A percentile compares a stretch with the other conserved stretches of the same genome.
Conservation (phyloP, 495 filamentous ascomycete genomes). For the Penicillium maclennaniae region DNA sequence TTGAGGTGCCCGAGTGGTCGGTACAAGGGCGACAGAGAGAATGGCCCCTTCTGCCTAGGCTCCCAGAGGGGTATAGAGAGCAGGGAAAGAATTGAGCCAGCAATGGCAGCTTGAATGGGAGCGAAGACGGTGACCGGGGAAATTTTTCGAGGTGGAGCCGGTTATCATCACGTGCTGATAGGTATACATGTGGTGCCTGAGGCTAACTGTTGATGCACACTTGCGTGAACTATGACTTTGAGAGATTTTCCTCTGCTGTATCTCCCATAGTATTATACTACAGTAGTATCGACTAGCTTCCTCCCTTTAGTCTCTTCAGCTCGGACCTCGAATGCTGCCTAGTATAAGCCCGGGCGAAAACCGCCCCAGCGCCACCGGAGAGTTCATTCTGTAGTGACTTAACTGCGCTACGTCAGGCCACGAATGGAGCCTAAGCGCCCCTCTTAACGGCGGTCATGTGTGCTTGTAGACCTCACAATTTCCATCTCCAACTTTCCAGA, state of each 20-base stretch:
- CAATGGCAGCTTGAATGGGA: constrained; percentile 30
- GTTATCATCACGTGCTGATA: constrained; percentile 51
- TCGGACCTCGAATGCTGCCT: neutral
- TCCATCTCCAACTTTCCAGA: neutral
- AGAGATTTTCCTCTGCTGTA: neutral
- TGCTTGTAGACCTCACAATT: constrained; percentile 8
- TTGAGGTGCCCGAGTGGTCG: neutral
- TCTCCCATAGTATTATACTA: neutral
- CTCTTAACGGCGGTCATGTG: constrained; percentile 39
- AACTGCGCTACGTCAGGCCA: constrained; percentile 15
- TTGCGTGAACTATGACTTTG: neutral
- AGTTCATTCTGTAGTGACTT: neutral
- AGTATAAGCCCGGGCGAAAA: neutral
- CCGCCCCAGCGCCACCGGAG: constrained; percentile 1
- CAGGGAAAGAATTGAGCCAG: constrained; percentile 24
- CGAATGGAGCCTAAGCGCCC: constrained; percentile 33
- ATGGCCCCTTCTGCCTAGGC: constrained; percentile 18
- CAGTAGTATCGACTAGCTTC: neutral
- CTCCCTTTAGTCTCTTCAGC: neutral
- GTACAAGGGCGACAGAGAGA: neutral
- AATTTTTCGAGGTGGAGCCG: constrained; percentile 49
- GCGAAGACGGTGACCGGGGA: constrained; percentile 31
- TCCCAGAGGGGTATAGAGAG: constrained; percentile 13
- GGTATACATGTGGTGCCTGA: neutral
- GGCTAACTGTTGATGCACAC: neutral